phyloP scores from a whole-genome alignment of 306 rosid species.

The Elaeagnus macrophylla region DNA sequence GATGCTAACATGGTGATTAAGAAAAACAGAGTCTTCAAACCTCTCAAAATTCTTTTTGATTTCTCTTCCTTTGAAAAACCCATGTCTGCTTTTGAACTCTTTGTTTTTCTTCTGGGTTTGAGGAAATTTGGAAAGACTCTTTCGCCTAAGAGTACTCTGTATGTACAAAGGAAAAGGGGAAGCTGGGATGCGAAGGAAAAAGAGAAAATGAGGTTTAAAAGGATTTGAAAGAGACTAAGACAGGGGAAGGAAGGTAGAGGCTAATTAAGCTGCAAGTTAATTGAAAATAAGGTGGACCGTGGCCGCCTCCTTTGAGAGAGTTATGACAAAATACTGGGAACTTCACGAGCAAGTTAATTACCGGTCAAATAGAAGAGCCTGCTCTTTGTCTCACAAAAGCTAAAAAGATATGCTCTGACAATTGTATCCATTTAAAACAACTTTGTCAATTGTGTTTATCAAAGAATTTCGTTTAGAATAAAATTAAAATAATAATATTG shows the following conservation, averaged over 20 bases:
- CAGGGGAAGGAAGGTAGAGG: slow-evolving; percentile 18
- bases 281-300: slow-evolving; percentile 17
- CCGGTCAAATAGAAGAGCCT: slow-evolving; percentile 20
- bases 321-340: slow-evolving; percentile 27
- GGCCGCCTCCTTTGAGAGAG: slow-evolving; percentile 2
- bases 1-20: slow-evolving; percentile 74
- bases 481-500: no score
- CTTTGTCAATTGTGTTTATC: no score
- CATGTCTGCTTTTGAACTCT: slow-evolving; percentile 22
- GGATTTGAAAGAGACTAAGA: not conserved
- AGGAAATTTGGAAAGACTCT: not conserved
- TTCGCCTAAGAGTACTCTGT: slow-evolving; percentile 8
- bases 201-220: not conserved
- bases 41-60: slow-evolving; percentile 51
- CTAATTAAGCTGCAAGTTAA: slow-evolving; percentile 52
- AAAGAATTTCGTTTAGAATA: no score
- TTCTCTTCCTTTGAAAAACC: slow-evolving; percentile 74
- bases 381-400: no score
- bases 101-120: not conserved
- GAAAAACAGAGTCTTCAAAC: slow-evolving; percentile 69
- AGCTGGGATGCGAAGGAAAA: not conserved
- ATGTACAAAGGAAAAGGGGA: slow-evolving; percentile 10
- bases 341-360: slow-evolving; percentile 26
- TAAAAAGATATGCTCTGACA: no score
- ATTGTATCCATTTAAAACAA: no score